Evolutionary conservation across 2,329 filamentous ascomycete species (phyloP), one percentile per base, ranked within the genome.

Genomic region (Sclerotinia subarctica): DNA sequence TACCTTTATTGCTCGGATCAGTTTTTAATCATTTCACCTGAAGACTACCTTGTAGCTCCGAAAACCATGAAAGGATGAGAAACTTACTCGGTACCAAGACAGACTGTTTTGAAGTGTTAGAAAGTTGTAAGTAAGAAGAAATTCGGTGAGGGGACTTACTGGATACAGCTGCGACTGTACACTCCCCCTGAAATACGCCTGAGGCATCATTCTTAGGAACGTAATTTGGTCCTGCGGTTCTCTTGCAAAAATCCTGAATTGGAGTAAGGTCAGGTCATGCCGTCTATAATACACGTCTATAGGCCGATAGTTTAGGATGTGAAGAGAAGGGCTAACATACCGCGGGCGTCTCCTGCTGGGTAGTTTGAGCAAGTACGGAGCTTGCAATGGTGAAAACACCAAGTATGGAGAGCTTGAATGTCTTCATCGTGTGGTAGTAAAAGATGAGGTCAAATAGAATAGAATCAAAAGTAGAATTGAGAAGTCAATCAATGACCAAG

Each of bases 71-170:
- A 13, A 51, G 5, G 24, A 11, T 8, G 8, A 5, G 32, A 21
- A 51, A 51, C 59, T 63, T 42, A 63, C 59, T 63, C 59, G 17
- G 59, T 63, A 26, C 59, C 59, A 51, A 63, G 59, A 38, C 59
- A 63, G 24, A 63, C 59, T 51, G 10, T 26, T 13, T 63, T 26
- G 5, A 26, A 21, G 8, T 21, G 32, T 63, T 63, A 63, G 59
- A 26, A 21, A 13, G 5, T 8, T 11, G 13, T 15, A 11, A 26
- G 10, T 19, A 13, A 17, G 6, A 5, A 26, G 59, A 26, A 13
- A 10, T 13, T 21, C 10, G 29, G 17, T 24, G 8, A 17, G 15
- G 19, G 21, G n/a, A 42, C 59, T 1, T 26, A 63, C 59, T 42
- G n/a, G 29, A 26, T 63, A 63, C 15, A 26, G 59, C 59, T 51